Conservation (phyloP, 2,329 filamentous ascomycete genomes). For the Pseudocercospora ulei region DNA sequence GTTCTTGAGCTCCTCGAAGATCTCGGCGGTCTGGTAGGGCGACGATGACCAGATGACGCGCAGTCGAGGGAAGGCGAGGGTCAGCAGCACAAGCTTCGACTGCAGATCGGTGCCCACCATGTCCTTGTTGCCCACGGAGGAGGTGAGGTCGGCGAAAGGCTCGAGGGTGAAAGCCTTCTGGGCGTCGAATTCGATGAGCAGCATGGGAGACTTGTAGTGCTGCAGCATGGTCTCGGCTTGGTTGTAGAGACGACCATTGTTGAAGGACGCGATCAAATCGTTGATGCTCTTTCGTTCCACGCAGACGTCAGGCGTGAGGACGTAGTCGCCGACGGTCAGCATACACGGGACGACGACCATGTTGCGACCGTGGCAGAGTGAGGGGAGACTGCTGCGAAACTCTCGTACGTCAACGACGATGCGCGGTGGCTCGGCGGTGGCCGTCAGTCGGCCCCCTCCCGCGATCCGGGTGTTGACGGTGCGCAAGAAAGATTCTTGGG, state of each 20-base stretch:
- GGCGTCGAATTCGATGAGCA: conserved; percentile 95
- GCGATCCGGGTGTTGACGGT: conserved; percentile 96
- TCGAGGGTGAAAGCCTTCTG: conserved; percentile 93
- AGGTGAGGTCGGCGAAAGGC: conserved; percentile 47
- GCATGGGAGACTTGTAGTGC: conserved; percentile 79
- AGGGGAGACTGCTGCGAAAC: conserved; percentile 85
- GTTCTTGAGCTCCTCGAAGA: conserved; percentile 87
- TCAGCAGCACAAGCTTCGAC: conserved; percentile 82
- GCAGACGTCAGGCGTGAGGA: conserved; percentile 81
- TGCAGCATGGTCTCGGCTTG: conserved; percentile 91
- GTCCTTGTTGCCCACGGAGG: conserved; percentile 53
- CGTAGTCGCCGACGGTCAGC: conserved; percentile 92
- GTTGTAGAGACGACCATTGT: conserved; percentile 80
- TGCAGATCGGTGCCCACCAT: conserved; percentile 66
- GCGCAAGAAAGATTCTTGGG: conserved; percentile 82
- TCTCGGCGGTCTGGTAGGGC: conserved; percentile 93
- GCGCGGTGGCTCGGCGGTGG: conserved; percentile 76
- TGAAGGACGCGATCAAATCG: conserved; percentile 84
- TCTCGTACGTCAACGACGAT: conserved; percentile 94
- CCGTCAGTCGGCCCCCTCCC: conserved; percentile 72
- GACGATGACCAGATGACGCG: conserved; percentile 89
- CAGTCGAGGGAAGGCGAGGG: conserved; percentile 78
- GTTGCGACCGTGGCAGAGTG: conserved; percentile 75
- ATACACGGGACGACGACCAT: conserved; percentile 89
- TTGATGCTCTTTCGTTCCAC: conserved; percentile 88